These are phyloP conservation scores for Quercus dentata DNA, from an alignment of 306 rosid species.

Conservation along the genomic window DNA sequence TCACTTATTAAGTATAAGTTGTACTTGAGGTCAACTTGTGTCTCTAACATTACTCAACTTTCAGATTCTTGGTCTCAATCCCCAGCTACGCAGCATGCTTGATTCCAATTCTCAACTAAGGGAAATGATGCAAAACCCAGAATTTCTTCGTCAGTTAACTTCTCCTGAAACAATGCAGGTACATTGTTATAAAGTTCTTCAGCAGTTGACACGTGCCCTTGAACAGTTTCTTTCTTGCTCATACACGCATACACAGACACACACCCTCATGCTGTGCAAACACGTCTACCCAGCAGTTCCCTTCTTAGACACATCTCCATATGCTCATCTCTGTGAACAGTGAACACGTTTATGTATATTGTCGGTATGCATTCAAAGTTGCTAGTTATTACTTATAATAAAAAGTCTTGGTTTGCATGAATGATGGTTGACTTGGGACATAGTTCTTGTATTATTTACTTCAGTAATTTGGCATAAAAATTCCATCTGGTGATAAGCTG, in stretches of 20 bases:
- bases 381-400: not conserved
- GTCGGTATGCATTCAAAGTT: not conserved
- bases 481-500: not conserved
- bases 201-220: conserved; percentile 15
- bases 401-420: not conserved
- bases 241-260: not conserved
- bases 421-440: not conserved
- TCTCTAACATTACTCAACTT: conserved; percentile 20
- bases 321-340: not conserved
- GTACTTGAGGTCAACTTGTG: conserved; percentile 15
- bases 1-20: not conserved
- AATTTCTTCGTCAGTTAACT: conserved; percentile 67
- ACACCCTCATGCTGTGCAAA: not conserved
- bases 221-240: not conserved
- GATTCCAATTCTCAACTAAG: conserved; percentile 69
- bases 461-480: not conserved
- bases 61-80: conserved; percentile 63
- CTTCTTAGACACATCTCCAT: not conserved
- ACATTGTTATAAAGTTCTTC: conserved; percentile 14
- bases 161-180: conserved; percentile 94
- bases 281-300: not conserved
- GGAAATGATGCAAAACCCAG: conserved; percentile 86
- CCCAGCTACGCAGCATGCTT: conserved; percentile 66
- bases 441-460: not conserved
- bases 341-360: not conserved